Evolutionary conservation across 176 grass and related monocot species (phyloP).

Genomic region (Sorghum bicolor): Sorghum_bicolor_NCBIv3 NC_012879.2:60364001-60364500

Average conservation of each 20-base stretch:
- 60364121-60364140: neutral
- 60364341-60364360: neutral
- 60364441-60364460: constrained; percentile 9
- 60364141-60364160: constrained; percentile 55
- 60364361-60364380: neutral
- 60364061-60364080: neutral
- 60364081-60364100: neutral
- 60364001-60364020: neutral
- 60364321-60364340: constrained; percentile 20
- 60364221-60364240: constrained; percentile 74
- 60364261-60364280: constrained; percentile 57
- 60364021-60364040: neutral
- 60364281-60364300: constrained; percentile 32
- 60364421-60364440: constrained; percentile 52
- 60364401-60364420: no score
- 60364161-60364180: constrained; percentile 63
- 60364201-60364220: constrained; percentile 69
- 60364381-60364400: neutral
- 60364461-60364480: neutral
- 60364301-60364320: neutral
- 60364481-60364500: neutral
- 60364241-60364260: constrained; percentile 64
- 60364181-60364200: constrained; percentile 92
- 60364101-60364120: neutral
- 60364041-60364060: neutral